phyloP scores from a whole-genome alignment of 179 eudicot species.

The Sideroxylon spinosum region DNA sequence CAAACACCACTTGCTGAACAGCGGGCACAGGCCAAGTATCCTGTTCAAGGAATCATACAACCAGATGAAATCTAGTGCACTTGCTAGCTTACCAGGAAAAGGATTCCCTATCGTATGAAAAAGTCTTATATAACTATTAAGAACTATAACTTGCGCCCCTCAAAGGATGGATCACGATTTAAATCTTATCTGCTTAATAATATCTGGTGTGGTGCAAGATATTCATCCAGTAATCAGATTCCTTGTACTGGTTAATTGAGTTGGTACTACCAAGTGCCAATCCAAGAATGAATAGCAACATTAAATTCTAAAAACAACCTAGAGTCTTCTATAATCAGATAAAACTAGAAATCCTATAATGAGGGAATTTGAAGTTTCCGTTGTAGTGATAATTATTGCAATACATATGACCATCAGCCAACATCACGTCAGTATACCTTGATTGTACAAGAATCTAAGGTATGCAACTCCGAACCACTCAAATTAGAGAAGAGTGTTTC shows the following conservation, averaged over 20 bases:
- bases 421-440: neutral
- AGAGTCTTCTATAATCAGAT: no score
- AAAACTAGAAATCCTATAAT: neutral
- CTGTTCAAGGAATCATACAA: slow-evolving; percentile 31
- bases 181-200: neutral
- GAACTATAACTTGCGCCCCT: slow-evolving; percentile 1
- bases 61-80: neutral
- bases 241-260: neutral
- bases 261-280: neutral
- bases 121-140: neutral
- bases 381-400: neutral
- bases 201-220: neutral
- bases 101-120: neutral
- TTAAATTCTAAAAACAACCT: neutral
- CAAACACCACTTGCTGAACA: slow-evolving; percentile 86
- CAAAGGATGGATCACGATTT: neutral
- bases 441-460: no score
- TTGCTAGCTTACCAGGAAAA: neutral
- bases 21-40: slow-evolving; percentile 91
- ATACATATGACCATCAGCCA: neutral
- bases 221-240: neutral
- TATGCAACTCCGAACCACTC: no score
- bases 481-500: no score
- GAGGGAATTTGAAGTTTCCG: neutral
- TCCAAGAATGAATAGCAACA: neutral